phyloP scores from a whole-genome alignment of 305 asterid species.

The Euphrasia arctica region DNA sequence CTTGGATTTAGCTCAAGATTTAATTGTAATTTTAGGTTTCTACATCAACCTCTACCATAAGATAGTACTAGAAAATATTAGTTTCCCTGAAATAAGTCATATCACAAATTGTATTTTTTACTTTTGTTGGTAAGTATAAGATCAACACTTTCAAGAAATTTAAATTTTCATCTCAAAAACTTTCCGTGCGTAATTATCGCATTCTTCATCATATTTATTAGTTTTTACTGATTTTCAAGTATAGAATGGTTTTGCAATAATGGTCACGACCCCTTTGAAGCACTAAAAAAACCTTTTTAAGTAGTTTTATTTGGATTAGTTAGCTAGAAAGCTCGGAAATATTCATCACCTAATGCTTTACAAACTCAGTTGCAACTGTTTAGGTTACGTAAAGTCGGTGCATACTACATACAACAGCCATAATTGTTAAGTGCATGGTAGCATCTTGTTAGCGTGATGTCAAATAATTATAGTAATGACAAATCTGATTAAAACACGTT shows the following conservation, averaged over 20 bases:
- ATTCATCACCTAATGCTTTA: not conserved
- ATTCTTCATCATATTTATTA: not conserved
- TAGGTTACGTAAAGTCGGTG: not conserved
- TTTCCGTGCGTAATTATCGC: not conserved
- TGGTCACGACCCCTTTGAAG: not conserved
- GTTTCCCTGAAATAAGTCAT: not conserved
- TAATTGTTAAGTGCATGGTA: not conserved
- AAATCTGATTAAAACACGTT: not conserved
- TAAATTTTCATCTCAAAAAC: not conserved
- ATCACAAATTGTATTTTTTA: not conserved
- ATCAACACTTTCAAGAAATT: not conserved
- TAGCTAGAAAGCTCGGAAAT: not conserved
- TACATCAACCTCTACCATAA: not conserved
- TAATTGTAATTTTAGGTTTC: not conserved
- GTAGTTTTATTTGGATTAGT: not conserved
- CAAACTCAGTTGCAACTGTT: not conserved
- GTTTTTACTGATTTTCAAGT: not conserved
- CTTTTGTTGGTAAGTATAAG: slow-evolving; percentile 2
- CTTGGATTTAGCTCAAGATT: not conserved
- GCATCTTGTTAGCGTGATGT: not conserved
- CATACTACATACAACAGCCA: not conserved
- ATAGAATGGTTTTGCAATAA: not conserved
- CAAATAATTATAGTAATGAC: not conserved
- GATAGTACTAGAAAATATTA: not conserved
- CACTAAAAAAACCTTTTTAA: not conserved